These are phyloP conservation scores for Murraya paniculata DNA, from an alignment of 345 rosid species.

Conservation along the genomic window DNA sequence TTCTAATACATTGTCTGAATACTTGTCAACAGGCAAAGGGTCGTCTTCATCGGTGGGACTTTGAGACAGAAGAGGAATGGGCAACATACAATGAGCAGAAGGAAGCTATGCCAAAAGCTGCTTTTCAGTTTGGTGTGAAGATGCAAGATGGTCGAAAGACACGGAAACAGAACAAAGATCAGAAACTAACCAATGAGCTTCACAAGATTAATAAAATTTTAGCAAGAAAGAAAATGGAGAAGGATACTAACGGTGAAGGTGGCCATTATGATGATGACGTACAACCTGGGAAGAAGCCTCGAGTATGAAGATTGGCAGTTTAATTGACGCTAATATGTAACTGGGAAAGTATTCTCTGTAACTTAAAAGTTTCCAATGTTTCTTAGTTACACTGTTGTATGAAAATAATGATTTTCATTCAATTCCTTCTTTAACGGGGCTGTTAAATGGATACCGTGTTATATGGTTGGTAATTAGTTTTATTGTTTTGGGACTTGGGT, in stretches of 20 bases:
- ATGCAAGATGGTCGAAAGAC: slow-evolving; percentile 99
- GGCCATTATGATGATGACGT: slow-evolving; percentile 48
- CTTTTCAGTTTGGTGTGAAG: slow-evolving; percentile 97
- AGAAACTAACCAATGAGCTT: slow-evolving; percentile 85
- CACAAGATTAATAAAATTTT: slow-evolving; percentile 90
- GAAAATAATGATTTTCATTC: background rate
- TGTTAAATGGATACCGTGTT: no score
- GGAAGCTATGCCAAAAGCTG: slow-evolving; percentile 99
- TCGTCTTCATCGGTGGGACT: slow-evolving; percentile 95
- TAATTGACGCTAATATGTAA: background rate
- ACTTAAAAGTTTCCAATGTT: background rate
- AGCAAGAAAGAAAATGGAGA: slow-evolving; percentile 83
- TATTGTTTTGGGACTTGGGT: background rate
- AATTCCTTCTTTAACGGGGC: background rate
- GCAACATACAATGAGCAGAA: slow-evolving; percentile 94
- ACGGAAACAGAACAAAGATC: slow-evolving; percentile 90
- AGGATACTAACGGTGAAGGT: slow-evolving; percentile 50
- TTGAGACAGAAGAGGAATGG: slow-evolving; percentile 99
- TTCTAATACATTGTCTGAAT: slow-evolving; percentile 4
- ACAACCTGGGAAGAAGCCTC: slow-evolving; percentile 52
- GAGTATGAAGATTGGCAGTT: slow-evolving; percentile 30
- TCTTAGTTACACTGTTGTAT: background rate
- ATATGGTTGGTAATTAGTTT: no score
- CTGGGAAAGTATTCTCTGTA: background rate
- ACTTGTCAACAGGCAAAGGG: slow-evolving; percentile 77